Conservation (phyloP, 441 rosid species). For the Rhodomyrtus psidioides region DNA sequence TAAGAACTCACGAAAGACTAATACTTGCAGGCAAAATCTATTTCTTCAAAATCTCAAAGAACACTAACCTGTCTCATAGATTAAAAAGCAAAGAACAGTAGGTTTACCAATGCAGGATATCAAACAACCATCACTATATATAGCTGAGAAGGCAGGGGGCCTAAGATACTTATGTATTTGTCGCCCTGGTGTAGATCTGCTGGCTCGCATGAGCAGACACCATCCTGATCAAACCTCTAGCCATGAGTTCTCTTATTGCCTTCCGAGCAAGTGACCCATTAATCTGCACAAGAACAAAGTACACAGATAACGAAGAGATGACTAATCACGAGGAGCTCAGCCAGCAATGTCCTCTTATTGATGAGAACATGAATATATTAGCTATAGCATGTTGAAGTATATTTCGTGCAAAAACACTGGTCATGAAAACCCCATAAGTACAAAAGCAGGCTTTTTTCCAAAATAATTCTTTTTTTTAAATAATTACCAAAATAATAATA, state of each 20-base stretch:
- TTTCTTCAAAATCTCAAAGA: neutral
- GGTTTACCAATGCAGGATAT: neutral
- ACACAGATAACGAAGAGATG: neutral
- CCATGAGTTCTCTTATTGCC: neutral
- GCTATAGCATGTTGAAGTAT: neutral
- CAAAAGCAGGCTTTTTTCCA: too few species aligned
- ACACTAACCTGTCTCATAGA: neutral
- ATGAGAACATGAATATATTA: neutral
- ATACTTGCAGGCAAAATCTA: neutral
- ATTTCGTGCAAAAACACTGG: neutral
- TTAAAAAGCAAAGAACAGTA: neutral
- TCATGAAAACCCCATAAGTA: neutral
- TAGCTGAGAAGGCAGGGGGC: neutral
- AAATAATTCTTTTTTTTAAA: too few species aligned
- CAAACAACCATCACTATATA: neutral
- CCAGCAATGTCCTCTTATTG: neutral
- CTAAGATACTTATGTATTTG: neutral
- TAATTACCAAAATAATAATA: too few species aligned
- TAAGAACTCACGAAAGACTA: neutral
- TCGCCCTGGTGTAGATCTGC: neutral
- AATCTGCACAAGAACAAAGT: neutral
- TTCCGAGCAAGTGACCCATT: conserved; percentile 1
- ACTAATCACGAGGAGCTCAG: neutral
- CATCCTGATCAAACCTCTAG: conserved; percentile 1
- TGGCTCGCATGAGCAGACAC: neutral